phyloP scores from a whole-genome alignment of 768 basidiomycete genomes.

The Calocybe cyanea region DNA sequence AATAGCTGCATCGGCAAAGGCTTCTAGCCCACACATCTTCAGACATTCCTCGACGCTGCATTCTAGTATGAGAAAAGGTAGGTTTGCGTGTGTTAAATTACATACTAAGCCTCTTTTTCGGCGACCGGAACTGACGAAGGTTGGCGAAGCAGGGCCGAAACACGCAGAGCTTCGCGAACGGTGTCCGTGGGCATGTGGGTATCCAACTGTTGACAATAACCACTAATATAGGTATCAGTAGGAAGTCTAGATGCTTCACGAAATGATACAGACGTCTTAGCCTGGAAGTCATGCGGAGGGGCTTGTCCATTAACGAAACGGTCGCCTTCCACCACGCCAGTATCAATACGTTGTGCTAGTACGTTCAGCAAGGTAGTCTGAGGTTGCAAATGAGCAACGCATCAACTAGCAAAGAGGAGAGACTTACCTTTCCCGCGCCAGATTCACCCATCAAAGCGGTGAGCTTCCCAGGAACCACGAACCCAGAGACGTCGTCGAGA shows the following conservation, averaged over 20 bases:
- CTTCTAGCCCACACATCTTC: slow-evolving; percentile 62
- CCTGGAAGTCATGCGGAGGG: slow-evolving; percentile 54
- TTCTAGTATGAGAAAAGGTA: not conserved
- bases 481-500: slow-evolving; percentile 74
- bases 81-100: slow-evolving; percentile 8
- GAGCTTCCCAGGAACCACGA: slow-evolving; percentile 75
- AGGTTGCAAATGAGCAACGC: no score
- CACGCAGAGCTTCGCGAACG: slow-evolving; percentile 75
- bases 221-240: slow-evolving; percentile 33
- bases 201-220: slow-evolving; percentile 86
- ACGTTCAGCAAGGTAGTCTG: slow-evolving; percentile 58
- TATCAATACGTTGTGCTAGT: slow-evolving; percentile 44
- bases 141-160: slow-evolving; percentile 80
- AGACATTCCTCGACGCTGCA: slow-evolving; percentile 43
- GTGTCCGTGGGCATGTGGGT: slow-evolving; percentile 73
- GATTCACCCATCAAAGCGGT: slow-evolving; percentile 73
- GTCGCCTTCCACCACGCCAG: slow-evolving; percentile 48
- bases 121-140: slow-evolving; percentile 54
- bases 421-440: slow-evolving; percentile 41
- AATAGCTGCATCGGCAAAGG: slow-evolving; percentile 62
- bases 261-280: slow-evolving; percentile 44
- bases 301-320: slow-evolving; percentile 52
- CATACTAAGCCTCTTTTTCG: slow-evolving; percentile 81
- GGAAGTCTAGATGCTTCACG: not conserved
- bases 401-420: not conserved